These are phyloP conservation scores for Aphanomyces cochlioides DNA, from an alignment of 352 stramenopile genomes.

Conservation along the genomic window DNA sequence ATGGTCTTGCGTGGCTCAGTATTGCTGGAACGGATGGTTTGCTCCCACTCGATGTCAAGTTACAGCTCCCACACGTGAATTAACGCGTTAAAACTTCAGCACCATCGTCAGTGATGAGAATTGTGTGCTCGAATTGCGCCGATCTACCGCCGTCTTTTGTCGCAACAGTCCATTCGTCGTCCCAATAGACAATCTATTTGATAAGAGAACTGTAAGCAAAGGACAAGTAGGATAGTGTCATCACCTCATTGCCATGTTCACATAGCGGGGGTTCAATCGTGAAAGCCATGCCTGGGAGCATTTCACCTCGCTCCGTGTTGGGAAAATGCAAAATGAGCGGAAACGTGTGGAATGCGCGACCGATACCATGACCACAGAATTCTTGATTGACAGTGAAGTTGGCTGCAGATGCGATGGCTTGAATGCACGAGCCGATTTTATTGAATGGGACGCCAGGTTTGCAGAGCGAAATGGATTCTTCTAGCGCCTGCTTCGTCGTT, in stretches of 20 bases:
- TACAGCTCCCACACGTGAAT: conserved; percentile 20
- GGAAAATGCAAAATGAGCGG: conserved; percentile 92
- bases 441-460: conserved; percentile 92
- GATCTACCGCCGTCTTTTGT: conserved; percentile 90
- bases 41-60: conserved; percentile 28
- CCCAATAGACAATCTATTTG: conserved; percentile 83
- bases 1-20: conserved; percentile 86
- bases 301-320: conserved; percentile 75
- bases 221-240: background rate
- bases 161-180: conserved; percentile 96
- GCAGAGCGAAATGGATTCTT: conserved; percentile 88
- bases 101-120: conserved; percentile 93
- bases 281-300: conserved; percentile 95
- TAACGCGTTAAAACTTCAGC: conserved; percentile 89
- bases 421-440: conserved; percentile 90
- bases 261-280: conserved; percentile 98
- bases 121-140: conserved; percentile 98
- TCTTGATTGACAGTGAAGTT: conserved; percentile 85
- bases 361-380: conserved; percentile 97
- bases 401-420: conserved; percentile 78
- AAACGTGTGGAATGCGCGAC: conserved; percentile 92
- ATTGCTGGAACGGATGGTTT: conserved; percentile 49
- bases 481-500: conserved; percentile 75
- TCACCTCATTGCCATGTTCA: conserved; percentile 83
- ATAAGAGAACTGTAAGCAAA: conserved; percentile 1